Percentiles rank a stretch among this genome's conserved stretches.
Evolutionary conservation across 352 stramenopile species (phyloP).

Genomic region (Thalassiosira oceanica): DNA sequence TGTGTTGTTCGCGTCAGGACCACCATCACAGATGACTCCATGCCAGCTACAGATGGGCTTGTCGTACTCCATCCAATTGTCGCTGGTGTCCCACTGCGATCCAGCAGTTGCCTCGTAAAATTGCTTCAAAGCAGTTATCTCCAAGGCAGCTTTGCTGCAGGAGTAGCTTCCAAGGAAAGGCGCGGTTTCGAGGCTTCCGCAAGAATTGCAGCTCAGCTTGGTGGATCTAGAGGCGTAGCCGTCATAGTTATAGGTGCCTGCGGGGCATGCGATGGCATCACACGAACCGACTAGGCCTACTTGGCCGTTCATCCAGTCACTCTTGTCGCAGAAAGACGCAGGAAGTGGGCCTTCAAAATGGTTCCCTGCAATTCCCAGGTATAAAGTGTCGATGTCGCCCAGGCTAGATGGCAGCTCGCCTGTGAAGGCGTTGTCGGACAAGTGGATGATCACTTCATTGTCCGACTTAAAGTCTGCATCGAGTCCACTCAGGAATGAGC

Average conservation of each 20-base stretch:
- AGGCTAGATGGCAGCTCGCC: conserved; percentile 41
- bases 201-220: conserved; percentile 33
- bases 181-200: conserved; percentile 20
- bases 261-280: conserved; percentile 50
- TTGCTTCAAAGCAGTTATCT: conserved; percentile 34
- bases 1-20: conserved; percentile 37
- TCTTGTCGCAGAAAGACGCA: conserved; percentile 35
- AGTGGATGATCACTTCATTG: conserved; percentile 57
- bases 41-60: conserved; percentile 55
- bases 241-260: conserved; percentile 37
- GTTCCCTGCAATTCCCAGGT: conserved; percentile 49
- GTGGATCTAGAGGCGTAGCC: conserved; percentile 25
- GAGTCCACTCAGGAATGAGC: conserved; percentile 55
- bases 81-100: conserved; percentile 34
- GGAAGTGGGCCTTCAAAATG: conserved; percentile 48
- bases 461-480: conserved; percentile 35
- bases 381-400: conserved; percentile 46
- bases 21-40: conserved; percentile 48
- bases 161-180: conserved; percentile 49
- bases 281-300: conserved; percentile 45
- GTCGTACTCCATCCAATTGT: conserved; percentile 50
- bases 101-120: conserved; percentile 45
- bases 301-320: conserved; percentile 50
- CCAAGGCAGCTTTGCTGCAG: conserved; percentile 18
- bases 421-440: conserved; percentile 69